Conservation (phyloP, 305 asterid species). For the Fraxinus baroniana region DNA sequence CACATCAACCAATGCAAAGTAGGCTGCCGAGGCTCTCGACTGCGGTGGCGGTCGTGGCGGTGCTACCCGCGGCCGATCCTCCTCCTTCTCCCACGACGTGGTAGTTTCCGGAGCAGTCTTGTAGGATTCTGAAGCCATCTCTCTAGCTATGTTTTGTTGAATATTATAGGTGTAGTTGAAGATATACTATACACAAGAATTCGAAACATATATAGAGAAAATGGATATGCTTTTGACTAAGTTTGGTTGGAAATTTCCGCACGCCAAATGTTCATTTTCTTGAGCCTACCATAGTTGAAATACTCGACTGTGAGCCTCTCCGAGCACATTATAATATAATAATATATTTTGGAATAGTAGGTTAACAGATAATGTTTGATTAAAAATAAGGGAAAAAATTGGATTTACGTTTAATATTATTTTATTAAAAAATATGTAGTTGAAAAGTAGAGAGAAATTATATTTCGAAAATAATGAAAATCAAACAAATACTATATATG, state of each 20-base stretch:
- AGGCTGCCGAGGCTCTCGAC: background rate
- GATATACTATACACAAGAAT: slow-evolving; percentile 9
- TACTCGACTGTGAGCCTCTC: slow-evolving; percentile 7
- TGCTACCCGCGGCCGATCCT: background rate
- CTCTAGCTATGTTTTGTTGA: background rate
- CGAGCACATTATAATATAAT: too few relatives aligned
- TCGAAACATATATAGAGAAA: background rate
- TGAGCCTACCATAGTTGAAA: slow-evolving; percentile 10
- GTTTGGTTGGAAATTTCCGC: slow-evolving; percentile 11
- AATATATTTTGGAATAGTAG: too few relatives aligned
- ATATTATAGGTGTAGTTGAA: background rate
- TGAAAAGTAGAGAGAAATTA: too few relatives aligned
- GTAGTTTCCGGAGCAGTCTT: background rate
- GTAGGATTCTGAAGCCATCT: background rate
- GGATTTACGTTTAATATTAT: too few relatives aligned
- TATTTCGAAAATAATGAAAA: too few relatives aligned
- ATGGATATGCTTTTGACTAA: background rate
- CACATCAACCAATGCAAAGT: slow-evolving; percentile 1
- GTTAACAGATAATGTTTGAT: too few relatives aligned
- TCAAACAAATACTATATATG: background rate
- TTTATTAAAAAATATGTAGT: too few relatives aligned
- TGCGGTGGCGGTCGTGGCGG: background rate
- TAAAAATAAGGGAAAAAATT: too few relatives aligned
- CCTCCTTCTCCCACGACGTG: background rate
- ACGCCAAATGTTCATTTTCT: slow-evolving; percentile 14